A percentile compares a stretch with the other conserved stretches of the same genome.
Conservation (phyloP, 495 filamentous ascomycete species). For the Tuber umbilicatum region DNA sequence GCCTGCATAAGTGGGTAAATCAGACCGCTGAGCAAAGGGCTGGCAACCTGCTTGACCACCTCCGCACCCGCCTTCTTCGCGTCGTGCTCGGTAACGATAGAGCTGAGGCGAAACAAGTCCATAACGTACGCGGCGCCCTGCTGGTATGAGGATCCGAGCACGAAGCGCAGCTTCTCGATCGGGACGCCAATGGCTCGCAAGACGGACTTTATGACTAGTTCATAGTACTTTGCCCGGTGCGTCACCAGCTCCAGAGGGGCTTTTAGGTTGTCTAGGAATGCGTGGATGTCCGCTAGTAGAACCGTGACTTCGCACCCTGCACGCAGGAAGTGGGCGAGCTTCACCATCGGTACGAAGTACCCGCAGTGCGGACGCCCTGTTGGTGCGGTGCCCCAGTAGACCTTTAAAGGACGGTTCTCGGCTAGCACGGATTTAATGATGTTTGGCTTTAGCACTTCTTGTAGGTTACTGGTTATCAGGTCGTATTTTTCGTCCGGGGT, state of each 20-base stretch:
- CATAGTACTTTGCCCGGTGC: slow-evolving; percentile 66
- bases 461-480: slow-evolving; percentile 73
- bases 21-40: slow-evolving; percentile 67
- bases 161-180: slow-evolving; percentile 72
- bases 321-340: slow-evolving; percentile 78
- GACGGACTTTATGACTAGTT: slow-evolving; percentile 57
- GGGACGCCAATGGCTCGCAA: slow-evolving; percentile 65
- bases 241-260: slow-evolving; percentile 83
- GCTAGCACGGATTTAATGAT: slow-evolving; percentile 68
- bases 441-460: slow-evolving; percentile 78
- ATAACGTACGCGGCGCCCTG: slow-evolving; percentile 60
- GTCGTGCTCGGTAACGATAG: slow-evolving; percentile 58
- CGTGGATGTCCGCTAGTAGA: slow-evolving; percentile 75
- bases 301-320: slow-evolving; percentile 77
- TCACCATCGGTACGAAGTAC: slow-evolving; percentile 79
- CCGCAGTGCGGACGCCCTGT: slow-evolving; percentile 67
- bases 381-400: slow-evolving; percentile 90
- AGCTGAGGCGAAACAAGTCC: slow-evolving; percentile 62
- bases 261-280: slow-evolving; percentile 76
- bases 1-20: slow-evolving; percentile 87
- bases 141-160: slow-evolving; percentile 82
- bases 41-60: slow-evolving; percentile 81
- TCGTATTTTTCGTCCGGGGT: slow-evolving; percentile 50
- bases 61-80: slow-evolving; percentile 84
- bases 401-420: slow-evolving; percentile 60